Evolutionary conservation across 768 basidiomycete species (phyloP).

Genomic region (Austroboletus festivus): DNA sequence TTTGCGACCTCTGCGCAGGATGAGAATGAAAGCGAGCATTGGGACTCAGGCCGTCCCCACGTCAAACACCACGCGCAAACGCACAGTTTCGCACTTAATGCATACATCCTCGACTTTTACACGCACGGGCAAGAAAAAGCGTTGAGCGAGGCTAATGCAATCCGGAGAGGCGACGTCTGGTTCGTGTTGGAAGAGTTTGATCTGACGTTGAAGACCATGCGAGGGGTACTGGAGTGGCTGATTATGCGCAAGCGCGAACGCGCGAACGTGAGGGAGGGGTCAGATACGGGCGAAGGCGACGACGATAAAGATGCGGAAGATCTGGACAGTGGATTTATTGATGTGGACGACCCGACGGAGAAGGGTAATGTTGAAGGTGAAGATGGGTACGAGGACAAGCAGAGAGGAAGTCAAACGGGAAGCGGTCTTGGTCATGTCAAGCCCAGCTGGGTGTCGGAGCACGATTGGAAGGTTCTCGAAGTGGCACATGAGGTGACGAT

Average conservation of each 20-base stretch:
- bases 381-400: conserved; percentile 21
- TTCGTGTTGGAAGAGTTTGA: conserved; percentile 58
- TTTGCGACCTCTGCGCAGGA: conserved; percentile 21
- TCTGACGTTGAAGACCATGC: conserved; percentile 48
- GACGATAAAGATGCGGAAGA: conserved; percentile 6
- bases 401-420: neutral
- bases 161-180: conserved; percentile 64
- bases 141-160: conserved; percentile 51
- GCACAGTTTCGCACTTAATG: conserved; percentile 45
- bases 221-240: conserved; percentile 48
- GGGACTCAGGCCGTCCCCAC: neutral
- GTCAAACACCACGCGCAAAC: neutral
- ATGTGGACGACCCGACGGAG: conserved; percentile 29
- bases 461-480: conserved; percentile 56
- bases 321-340: conserved; percentile 35
- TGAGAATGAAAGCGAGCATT: neutral
- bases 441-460: conserved; percentile 40
- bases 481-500: conserved; percentile 40
- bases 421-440: conserved; percentile 9
- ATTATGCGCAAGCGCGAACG: conserved; percentile 29
- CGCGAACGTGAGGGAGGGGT: conserved; percentile 1
- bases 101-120: conserved; percentile 68
- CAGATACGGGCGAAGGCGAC: conserved; percentile 12
- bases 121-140: conserved; percentile 56
- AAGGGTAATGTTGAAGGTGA: conserved; percentile 14